Percentiles rank a stretch among this genome's conserved stretches.
Evolutionary conservation across 108 stramenopile genomes (phyloP).

Genomic region (Skeletonema potamos): DNA sequence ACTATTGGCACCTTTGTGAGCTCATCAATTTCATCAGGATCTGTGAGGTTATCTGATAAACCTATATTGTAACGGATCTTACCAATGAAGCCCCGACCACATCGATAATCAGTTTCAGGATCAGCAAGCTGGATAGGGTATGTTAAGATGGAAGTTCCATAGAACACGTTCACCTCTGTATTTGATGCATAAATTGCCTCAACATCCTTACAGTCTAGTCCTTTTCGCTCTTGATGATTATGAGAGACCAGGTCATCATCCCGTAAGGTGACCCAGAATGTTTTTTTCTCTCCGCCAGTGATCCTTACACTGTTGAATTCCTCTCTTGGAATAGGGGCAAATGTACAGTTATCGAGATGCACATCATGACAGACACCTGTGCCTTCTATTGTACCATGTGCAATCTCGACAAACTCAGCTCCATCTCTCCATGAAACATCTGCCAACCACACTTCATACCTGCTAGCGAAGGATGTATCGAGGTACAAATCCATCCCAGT

Average conservation of each 20-base stretch:
- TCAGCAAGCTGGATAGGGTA: conserved; percentile 20
- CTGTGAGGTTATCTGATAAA: background rate
- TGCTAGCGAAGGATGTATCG: conserved; percentile 14
- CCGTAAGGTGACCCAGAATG: conserved; percentile 17
- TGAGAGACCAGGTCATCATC: conserved; percentile 24
- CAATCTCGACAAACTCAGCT: conserved; percentile 9
- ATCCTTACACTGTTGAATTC: conserved; percentile 7
- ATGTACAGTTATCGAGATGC: conserved; percentile 7
- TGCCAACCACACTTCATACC: conserved; percentile 20
- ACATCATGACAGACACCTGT: conserved; percentile 9
- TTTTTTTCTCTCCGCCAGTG: background rate
- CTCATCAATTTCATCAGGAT: background rate
- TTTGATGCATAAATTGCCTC: conserved; percentile 12
- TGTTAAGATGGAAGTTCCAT: conserved; percentile 11
- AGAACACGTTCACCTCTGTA: conserved; percentile 16
- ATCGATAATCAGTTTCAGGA: conserved; percentile 11
- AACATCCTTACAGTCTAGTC: background rate
- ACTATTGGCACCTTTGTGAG: background rate
- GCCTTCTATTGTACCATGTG: conserved; percentile 17
- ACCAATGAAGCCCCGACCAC: conserved; percentile 16
- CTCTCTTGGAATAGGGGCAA: conserved; percentile 10
- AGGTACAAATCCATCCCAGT: conserved; percentile 19
- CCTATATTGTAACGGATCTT: conserved; percentile 6
- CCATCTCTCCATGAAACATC: conserved; percentile 16
- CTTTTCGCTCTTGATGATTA: background rate